Base-by-base conservation (phyloP, 306 rosid genomes). In the Mimosa bimucronata region DNA sequence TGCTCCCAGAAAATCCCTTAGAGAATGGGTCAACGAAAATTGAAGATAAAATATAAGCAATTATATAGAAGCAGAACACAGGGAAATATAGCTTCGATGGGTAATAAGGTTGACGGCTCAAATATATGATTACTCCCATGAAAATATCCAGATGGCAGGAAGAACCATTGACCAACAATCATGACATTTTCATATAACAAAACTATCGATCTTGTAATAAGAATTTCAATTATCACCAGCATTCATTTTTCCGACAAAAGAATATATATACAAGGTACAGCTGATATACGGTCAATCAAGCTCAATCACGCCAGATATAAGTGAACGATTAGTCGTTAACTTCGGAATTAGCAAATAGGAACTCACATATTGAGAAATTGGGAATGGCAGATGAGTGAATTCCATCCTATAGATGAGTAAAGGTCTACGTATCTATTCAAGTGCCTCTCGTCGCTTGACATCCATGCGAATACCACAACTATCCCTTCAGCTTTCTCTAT, bases 321-420 rank as follows among this genome's bases (percentile, higher is more conserved):
- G 41, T 15, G 60, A 53, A 23, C 1, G 28, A 16, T 45, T 37
- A 4, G 34, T 52, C 65, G 7, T 28, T 58, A 46, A 55, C 23
- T 44, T 28, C 12, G 10, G 25, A 66, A 26, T 45, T 10, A 9
- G 64, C 34, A 66, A 57, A 64, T 34, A 2, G 23, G 71, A 74
- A 82, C 95, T 85, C 77, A 89, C 95, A 86, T 77, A 73, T 91
- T 91, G 83, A 91, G 88, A 79, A 91, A 87, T 34, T 91, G 88
- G 19, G 92, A 74, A 81, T 91, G 90, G 76, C 92, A 87, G 70
- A 91, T 78, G 15, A 89, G 89, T 2, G 95, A 84, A 78, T 88
- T 87, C 95, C 95, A 91, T 28, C 95, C 91, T 37, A 89, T 52
- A 74, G 89, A 91, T 5, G 88, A 82, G 85, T 89, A 91, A 55